These are phyloP conservation scores for Didymella pinodella DNA, from an alignment of 2,329 filamentous ascomycete genomes.

Conservation along the genomic window DNA sequence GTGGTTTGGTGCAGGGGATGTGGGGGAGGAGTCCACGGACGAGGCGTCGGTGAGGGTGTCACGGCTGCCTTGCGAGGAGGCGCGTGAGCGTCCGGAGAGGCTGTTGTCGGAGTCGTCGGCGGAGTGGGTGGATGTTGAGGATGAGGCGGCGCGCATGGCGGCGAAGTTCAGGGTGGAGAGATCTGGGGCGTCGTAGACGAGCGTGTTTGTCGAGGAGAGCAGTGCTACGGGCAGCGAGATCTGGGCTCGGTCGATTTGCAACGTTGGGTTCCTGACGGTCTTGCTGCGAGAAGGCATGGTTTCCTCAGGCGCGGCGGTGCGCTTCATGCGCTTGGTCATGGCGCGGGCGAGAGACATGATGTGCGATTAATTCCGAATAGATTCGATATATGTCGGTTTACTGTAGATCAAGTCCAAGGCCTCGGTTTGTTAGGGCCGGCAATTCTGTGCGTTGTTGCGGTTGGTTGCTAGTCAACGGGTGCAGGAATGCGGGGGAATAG, in stretches of 20 bases:
- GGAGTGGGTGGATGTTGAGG: conserved; percentile 67
- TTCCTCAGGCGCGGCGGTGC: conserved; percentile 54
- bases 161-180: conserved; percentile 59
- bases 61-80: conserved; percentile 63
- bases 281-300: conserved; percentile 50
- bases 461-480: conserved; percentile 39
- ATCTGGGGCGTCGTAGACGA: conserved; percentile 93
- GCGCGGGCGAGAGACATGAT: conserved; percentile 71
- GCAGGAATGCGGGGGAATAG: conserved; percentile 45
- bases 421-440: conserved; percentile 38
- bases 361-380: conserved; percentile 42
- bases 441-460: conserved; percentile 35
- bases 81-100: conserved; percentile 55
- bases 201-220: conserved; percentile 93
- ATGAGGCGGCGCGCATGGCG: conserved; percentile 42
- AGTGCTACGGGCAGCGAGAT: conserved; percentile 90
- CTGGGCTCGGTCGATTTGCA: conserved; percentile 67
- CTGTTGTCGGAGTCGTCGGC: conserved; percentile 77
- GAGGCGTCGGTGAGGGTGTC: conserved; percentile 73
- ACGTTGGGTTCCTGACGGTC: conserved; percentile 55
- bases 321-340: conserved; percentile 73
- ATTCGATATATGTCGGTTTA: conserved; percentile 39
- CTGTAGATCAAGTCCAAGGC: conserved; percentile 10
- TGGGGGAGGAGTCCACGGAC: conserved; percentile 56
- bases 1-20: conserved; percentile 64